Evolutionary conservation across 2,329 filamentous ascomycete genomes (phyloP).

Genomic region (Pseudocercospora musae): DNA sequence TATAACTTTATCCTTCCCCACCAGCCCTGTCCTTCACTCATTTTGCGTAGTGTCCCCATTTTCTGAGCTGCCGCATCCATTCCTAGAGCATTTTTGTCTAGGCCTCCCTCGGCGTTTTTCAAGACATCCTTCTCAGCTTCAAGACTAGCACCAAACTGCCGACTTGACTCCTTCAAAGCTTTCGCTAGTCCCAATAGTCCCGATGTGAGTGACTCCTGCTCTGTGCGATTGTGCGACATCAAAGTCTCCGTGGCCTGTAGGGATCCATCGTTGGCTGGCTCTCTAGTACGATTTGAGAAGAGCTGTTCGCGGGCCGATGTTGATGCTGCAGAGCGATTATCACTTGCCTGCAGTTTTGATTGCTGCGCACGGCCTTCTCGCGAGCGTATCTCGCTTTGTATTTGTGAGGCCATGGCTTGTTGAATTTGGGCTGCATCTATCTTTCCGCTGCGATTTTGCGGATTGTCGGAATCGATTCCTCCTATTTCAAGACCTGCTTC

Average conservation of each 20-base stretch:
- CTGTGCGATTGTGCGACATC: conserved; percentile 70
- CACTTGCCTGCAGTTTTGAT: conserved; percentile 17
- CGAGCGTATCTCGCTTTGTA: conserved; percentile 26
- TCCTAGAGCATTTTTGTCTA: conserved; percentile 71
- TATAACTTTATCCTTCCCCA: conserved; percentile 76
- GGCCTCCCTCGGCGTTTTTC: conserved; percentile 65
- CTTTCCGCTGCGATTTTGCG: not conserved
- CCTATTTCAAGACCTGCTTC: conserved; percentile 28
- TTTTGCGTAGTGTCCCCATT: conserved; percentile 72
- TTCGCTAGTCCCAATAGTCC: conserved; percentile 79
- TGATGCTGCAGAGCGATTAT: conserved; percentile 31
- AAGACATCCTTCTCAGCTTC: conserved; percentile 73
- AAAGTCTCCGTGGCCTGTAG: conserved; percentile 58
- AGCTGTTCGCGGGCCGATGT: conserved; percentile 38
- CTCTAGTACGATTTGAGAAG: conserved; percentile 32
- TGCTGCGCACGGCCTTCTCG: conserved; percentile 19
- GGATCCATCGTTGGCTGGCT: conserved; percentile 8
- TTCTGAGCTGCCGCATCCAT: conserved; percentile 72
- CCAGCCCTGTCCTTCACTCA: conserved; percentile 88
- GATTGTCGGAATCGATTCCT: not conserved
- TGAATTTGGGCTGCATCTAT: conserved; percentile 8
- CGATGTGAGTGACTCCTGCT: conserved; percentile 78
- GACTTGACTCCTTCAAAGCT: conserved; percentile 71
- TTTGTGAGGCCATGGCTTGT: conserved; percentile 12
- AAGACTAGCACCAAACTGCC: conserved; percentile 67